phyloP scores from a whole-genome alignment of 257 asterid species.

The Verbascum thapsus region DNA sequence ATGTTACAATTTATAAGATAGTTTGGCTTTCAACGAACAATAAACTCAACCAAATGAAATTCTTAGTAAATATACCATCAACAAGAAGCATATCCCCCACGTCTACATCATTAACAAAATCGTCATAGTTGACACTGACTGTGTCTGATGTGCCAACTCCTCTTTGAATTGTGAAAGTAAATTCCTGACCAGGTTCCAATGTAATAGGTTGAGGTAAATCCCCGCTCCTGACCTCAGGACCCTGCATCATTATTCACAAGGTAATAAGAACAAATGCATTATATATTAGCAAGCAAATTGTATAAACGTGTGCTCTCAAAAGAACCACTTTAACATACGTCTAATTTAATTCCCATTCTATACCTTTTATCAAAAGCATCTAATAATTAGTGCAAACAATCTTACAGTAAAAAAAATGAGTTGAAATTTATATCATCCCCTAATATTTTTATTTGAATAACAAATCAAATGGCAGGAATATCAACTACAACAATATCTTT shows the following conservation, averaged over 20 bases:
- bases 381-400: neutral
- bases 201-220: constrained; percentile 95
- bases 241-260: constrained; percentile 55
- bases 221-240: constrained; percentile 99
- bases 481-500: too few relatives aligned
- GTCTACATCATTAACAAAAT: constrained; percentile 95
- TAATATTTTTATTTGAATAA: too few relatives aligned
- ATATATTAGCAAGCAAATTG: constrained; percentile 9
- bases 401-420: neutral
- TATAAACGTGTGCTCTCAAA: neutral
- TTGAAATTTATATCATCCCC: neutral
- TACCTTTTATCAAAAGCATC: constrained; percentile 7
- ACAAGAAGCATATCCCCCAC: constrained; percentile 96
- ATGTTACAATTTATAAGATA: neutral
- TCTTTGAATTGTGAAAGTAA: constrained; percentile 91
- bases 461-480: neutral
- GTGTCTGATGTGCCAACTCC: constrained; percentile 91
- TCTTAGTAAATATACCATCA: constrained; percentile 62
- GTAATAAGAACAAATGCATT: constrained; percentile 15
- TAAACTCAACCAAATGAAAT: constrained; percentile 18
- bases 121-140: constrained; percentile 98
- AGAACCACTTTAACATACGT: neutral
- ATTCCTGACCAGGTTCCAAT: constrained; percentile 80
- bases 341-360: neutral
- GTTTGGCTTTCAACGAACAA: constrained; percentile 10